These are phyloP conservation scores for Coleophoma cylindrospora DNA, from an alignment of 2,329 filamentous ascomycete genomes.

Conservation along the genomic window DNA sequence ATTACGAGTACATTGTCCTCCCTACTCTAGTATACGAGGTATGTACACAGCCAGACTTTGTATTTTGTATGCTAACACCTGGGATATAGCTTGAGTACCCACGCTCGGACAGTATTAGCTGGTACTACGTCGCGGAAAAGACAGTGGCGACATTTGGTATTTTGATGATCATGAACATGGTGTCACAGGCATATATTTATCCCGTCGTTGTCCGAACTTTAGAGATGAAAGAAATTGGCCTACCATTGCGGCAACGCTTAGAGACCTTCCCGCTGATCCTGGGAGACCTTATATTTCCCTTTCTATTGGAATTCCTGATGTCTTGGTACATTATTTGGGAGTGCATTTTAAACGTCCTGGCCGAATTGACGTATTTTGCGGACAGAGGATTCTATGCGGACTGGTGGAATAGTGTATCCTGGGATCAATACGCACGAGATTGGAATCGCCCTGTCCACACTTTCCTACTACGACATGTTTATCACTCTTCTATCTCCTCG, in stretches of 20 bases:
- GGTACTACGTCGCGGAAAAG: conserved; percentile 73
- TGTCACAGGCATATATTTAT: conserved; percentile 73
- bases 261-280: conserved; percentile 69
- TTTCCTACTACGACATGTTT: conserved; percentile 74
- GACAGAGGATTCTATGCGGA: conserved; percentile 68
- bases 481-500: conserved; percentile 71
- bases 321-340: conserved; percentile 83
- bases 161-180: conserved; percentile 73
- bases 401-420: conserved; percentile 61
- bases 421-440: conserved; percentile 74
- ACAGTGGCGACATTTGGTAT: conserved; percentile 64
- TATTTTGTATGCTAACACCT: too few relatives aligned
- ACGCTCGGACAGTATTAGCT: conserved; percentile 63
- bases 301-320: conserved; percentile 69
- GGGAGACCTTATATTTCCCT: conserved; percentile 71
- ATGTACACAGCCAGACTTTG: too few relatives aligned
- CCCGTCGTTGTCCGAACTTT: conserved; percentile 66
- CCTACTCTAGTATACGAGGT: conserved; percentile 73
- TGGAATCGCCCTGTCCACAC: conserved; percentile 81
- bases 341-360: conserved; percentile 67
- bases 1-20: conserved; percentile 68
- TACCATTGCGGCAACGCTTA: conserved; percentile 57
- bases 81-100: conserved; percentile 58
- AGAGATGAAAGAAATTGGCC: conserved; percentile 60
- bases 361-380: conserved; percentile 71